These are phyloP conservation scores for Starmerella sirachaensis DNA, from an alignment of 805 yeast species.

Conservation along the genomic window DNA sequence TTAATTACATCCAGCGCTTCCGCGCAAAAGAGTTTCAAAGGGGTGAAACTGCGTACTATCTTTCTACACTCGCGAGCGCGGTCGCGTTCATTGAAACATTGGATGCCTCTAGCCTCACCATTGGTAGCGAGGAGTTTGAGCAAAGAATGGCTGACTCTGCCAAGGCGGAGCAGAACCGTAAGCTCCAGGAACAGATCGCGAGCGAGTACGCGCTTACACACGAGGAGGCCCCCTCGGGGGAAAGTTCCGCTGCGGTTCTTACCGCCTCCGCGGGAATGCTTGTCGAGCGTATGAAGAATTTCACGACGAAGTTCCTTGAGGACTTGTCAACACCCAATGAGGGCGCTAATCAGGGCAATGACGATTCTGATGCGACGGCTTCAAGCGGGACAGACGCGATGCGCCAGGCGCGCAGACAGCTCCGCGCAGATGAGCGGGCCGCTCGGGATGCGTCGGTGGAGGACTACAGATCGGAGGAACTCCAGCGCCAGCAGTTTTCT, in stretches of 20 bases:
- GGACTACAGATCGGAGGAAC: constrained; percentile 30
- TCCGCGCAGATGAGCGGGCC: constrained; percentile 25
- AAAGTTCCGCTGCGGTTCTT: constrained; percentile 27
- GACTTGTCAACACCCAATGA: constrained; percentile 11
- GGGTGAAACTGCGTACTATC: constrained; percentile 86
- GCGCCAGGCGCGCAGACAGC: constrained; percentile 8
- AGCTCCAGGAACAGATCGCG: constrained; percentile 20
- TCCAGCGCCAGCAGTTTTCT: constrained; percentile 35
- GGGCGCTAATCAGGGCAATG: constrained; percentile 1
- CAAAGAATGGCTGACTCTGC: constrained; percentile 33
- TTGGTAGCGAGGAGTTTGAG: constrained; percentile 47
- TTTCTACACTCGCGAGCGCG: constrained; percentile 85
- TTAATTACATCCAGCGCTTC: constrained; percentile 75
- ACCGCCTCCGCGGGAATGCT: constrained; percentile 38
- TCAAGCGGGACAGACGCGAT: background rate
- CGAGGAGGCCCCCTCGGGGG: constrained; percentile 7
- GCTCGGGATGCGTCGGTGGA: constrained; percentile 31
- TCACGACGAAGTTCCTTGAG: constrained; percentile 29
- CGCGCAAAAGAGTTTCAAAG: constrained; percentile 59
- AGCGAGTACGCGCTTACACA: too few relatives aligned
- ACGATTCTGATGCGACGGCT: constrained; percentile 4
- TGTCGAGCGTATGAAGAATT: constrained; percentile 37
- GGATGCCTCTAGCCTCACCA: constrained; percentile 45
- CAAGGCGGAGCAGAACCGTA: constrained; percentile 30
- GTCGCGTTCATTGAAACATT: constrained; percentile 62